These are phyloP conservation scores for Helianthus annuus DNA, from an alignment of 129 eudicot species.

Conservation along the genomic window HanXRQr2.0-SUNRISE NC_035447.2:141965589-141966088, in stretches of 20 bases:
- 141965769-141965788: slow-evolving; percentile 16
- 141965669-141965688: slow-evolving; percentile 28
- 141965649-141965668: slow-evolving; percentile 44
- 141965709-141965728: slow-evolving; percentile 29
- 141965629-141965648: slow-evolving; percentile 54
- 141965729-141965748: slow-evolving; percentile 29
- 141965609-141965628: slow-evolving; percentile 43
- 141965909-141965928: slow-evolving; percentile 3
- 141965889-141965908: slow-evolving; percentile 30
- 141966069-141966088: slow-evolving; percentile 83
- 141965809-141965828: slow-evolving; percentile 40
- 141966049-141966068: slow-evolving; percentile 79
- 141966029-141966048: slow-evolving; percentile 93
- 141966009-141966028: slow-evolving; percentile 61
- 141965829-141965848: slow-evolving; percentile 36
- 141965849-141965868: slow-evolving; percentile 22
- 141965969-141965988: slow-evolving; percentile 66
- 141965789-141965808: slow-evolving; percentile 44
- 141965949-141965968: slow-evolving; percentile 49
- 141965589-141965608: not conserved
- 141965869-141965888: slow-evolving; percentile 22
- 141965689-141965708: slow-evolving; percentile 34
- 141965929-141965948: slow-evolving; percentile 33
- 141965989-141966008: slow-evolving; percentile 54
- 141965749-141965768: slow-evolving; percentile 34